phyloP scores from a whole-genome alignment of 805 yeast genomes.

The Teunomyces funiuensis region DNA sequence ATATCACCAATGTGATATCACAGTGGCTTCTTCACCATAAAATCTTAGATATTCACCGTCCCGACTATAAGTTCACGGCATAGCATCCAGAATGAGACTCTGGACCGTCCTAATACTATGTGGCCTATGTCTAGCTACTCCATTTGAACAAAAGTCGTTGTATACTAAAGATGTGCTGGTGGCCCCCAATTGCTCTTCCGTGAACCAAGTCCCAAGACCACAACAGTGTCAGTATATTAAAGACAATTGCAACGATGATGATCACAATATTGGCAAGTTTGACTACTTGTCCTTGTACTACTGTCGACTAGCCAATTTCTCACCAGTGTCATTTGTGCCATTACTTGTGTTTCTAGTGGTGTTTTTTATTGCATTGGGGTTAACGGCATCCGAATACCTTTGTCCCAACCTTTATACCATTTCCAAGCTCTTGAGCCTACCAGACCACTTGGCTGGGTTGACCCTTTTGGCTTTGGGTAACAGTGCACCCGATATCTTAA shows the following conservation, averaged over 20 bases:
- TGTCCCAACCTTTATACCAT: constrained; percentile 76
- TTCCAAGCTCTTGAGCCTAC: constrained; percentile 58
- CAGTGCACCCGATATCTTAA: constrained; percentile 86
- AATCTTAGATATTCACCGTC: background rate
- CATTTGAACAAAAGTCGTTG: background rate
- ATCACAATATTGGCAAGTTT: constrained; percentile 31
- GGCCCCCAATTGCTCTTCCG: constrained; percentile 6
- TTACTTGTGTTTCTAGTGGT: constrained; percentile 28
- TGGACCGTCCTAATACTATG: constrained; percentile 4
- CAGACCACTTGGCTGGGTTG: constrained; percentile 81
- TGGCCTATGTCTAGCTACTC: background rate
- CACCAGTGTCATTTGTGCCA: constrained; percentile 15
- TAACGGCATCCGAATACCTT: constrained; percentile 77
- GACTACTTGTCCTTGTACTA: constrained; percentile 39
- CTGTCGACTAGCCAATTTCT: constrained; percentile 18
- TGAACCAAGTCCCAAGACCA: constrained; percentile 4
- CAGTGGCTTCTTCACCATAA: too few species aligned
- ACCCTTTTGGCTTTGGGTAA: constrained; percentile 89
- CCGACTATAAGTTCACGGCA: background rate
- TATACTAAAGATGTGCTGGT: background rate
- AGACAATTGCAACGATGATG: constrained; percentile 29
- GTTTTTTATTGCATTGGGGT: constrained; percentile 65
- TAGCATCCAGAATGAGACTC: constrained; percentile 3
- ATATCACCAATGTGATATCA: background rate
- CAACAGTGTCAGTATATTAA: constrained; percentile 36